phyloP scores from a whole-genome alignment of 1,139 yeast genomes.

The Nakaseomyces nivariensis region DNA sequence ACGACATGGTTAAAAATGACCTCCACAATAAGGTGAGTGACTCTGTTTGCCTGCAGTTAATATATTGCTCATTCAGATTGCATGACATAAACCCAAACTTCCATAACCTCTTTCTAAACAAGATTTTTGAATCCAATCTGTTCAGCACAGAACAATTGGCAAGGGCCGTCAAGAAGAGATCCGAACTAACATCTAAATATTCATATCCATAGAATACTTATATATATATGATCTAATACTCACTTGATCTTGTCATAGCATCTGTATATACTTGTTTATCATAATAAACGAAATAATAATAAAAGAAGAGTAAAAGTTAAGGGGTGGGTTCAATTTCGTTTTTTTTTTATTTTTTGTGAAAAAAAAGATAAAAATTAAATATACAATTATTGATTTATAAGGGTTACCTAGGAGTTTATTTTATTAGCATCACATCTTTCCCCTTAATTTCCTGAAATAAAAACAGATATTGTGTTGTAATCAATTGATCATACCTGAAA shows the following conservation, averaged over 20 bases:
- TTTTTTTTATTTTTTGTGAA: neutral
- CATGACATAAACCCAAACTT: constrained; percentile 25
- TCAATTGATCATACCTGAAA: too few species aligned
- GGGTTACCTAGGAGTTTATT: too few species aligned
- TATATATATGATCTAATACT: too few species aligned
- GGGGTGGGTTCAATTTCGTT: neutral
- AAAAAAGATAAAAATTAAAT: neutral
- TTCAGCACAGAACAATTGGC: constrained; percentile 17
- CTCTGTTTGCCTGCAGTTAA: constrained; percentile 27
- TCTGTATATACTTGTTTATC: neutral
- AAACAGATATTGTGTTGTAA: too few species aligned
- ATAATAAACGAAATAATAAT: neutral
- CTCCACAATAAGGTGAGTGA: constrained; percentile 15
- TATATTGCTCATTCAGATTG: constrained; percentile 30
- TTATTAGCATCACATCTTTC: too few species aligned
- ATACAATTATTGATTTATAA: neutral
- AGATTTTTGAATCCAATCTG: constrained; percentile 16
- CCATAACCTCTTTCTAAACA: constrained; percentile 24
- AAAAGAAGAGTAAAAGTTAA: neutral
- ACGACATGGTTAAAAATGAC: constrained; percentile 6
- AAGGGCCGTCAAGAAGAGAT: constrained; percentile 24
- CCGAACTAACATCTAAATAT: constrained; percentile 25
- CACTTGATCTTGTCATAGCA: too few species aligned
- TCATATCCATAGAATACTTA: constrained; percentile 5
- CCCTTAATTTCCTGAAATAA: too few species aligned